phyloP scores from a whole-genome alignment of 2,329 filamentous ascomycete species.

The Knufia petricola region DNA sequence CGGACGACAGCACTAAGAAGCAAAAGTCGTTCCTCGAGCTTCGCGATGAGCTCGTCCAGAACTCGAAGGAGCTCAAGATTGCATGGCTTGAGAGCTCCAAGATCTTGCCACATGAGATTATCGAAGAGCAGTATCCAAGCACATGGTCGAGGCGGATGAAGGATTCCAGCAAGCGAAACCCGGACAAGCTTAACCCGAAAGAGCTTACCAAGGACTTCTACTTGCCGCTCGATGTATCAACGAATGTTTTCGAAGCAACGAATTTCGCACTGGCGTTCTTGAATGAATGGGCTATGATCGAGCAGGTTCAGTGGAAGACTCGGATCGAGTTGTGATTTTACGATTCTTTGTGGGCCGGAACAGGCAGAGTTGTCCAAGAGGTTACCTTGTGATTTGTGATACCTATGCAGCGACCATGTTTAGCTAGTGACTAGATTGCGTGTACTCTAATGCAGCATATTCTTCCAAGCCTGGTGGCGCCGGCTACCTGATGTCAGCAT shows the following conservation, averaged over 20 bases:
- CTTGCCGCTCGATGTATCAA: conserved; percentile 35
- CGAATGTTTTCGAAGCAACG: conserved; percentile 36
- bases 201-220: conserved; percentile 29
- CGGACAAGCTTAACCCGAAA: conserved; percentile 20
- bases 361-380: too few relatives aligned
- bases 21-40: conserved; percentile 33
- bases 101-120: conserved; percentile 32
- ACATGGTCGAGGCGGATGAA: conserved; percentile 36
- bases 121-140: conserved; percentile 33
- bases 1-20: conserved; percentile 27
- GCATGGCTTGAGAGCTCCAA: conserved; percentile 37
- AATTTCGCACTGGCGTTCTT: conserved; percentile 37
- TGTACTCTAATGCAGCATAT: too few relatives aligned
- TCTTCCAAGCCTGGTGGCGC: too few relatives aligned
- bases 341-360: background rate
- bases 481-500: too few relatives aligned
- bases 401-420: too few relatives aligned
- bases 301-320: conserved; percentile 37
- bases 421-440: too few relatives aligned
- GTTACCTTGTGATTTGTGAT: too few relatives aligned
- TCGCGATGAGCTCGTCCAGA: conserved; percentile 32
- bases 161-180: conserved; percentile 30
- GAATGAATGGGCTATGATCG: conserved; percentile 37
- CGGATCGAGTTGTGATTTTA: conserved; percentile 27
- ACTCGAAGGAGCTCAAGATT: conserved; percentile 32